These are phyloP conservation scores for Cystobasidium sp. DNA, from an alignment of 1,284 basidiomycete genomes.

Conservation along the genomic window DNA sequence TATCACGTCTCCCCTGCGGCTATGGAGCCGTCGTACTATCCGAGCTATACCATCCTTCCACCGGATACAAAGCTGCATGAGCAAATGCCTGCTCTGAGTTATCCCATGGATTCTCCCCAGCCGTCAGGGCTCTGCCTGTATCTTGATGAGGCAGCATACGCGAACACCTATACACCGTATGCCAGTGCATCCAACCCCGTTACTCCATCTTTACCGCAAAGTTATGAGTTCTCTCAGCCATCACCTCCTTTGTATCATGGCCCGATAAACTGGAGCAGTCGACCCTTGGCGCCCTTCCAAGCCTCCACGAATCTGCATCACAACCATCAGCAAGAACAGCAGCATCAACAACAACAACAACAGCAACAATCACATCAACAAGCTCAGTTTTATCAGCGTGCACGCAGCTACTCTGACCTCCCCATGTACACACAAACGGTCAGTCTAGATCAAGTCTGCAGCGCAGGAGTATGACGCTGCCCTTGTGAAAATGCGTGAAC, in stretches of 20 bases:
- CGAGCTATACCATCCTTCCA: background rate
- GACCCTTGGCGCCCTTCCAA: slow-evolving; percentile 32
- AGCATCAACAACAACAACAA: slow-evolving; percentile 1
- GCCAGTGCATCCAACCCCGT: background rate
- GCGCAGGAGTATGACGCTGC: slow-evolving; percentile 2
- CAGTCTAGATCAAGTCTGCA: slow-evolving; percentile 37
- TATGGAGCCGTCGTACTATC: background rate
- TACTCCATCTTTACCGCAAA: slow-evolving; percentile 3
- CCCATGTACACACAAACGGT: slow-evolving; percentile 35
- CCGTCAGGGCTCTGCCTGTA: slow-evolving; percentile 38
- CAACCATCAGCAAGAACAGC: background rate
- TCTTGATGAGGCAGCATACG: slow-evolving; percentile 10
- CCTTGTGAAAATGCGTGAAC: no score
- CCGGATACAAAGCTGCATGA: background rate
- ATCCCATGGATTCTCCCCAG: slow-evolving; percentile 8
- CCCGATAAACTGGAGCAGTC: slow-evolving; percentile 37
- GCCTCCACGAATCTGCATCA: background rate
- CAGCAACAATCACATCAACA: slow-evolving; percentile 5
- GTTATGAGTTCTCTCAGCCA: background rate
- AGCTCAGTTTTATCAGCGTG: slow-evolving; percentile 2
- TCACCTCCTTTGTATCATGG: slow-evolving; percentile 33
- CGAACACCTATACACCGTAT: background rate
- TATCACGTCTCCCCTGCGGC: background rate
- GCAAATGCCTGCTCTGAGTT: slow-evolving; percentile 1
- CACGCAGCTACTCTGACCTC: slow-evolving; percentile 6